Evolutionary conservation across 2,329 filamentous ascomycete species (phyloP), one percentile per base, ranked within the genome.

Genomic region (Aplosporella prunicola): DNA sequence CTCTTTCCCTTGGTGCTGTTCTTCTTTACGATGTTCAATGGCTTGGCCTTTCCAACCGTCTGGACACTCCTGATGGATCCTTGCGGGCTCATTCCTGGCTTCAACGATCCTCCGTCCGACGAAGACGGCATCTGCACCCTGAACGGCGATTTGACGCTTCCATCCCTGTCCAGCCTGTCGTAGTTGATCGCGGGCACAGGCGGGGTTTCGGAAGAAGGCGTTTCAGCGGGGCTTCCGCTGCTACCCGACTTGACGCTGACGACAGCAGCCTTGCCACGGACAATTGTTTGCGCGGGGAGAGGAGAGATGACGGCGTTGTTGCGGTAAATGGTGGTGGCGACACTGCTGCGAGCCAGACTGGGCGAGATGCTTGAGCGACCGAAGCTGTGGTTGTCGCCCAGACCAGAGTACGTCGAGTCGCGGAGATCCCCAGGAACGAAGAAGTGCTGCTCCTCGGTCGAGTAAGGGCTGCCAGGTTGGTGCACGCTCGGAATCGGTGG

Each of bases 261-360:
- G 54, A 96, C 80, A 23, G 86, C 88, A 8, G 91, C 86, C 62
- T 91, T 93, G 46, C 82, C 83, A 43, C 87, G 78, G 55, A 89
- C 82, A 41, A 85, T 82, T 35, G 87, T 91, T 52, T 91, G 86
- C 1, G 87, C 86, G 1, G 88, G 81, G 39, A 80, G 65, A 2
- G 68, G 82, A 55, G 70, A 87, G 49, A 94, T 76, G 35, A 93
- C 78, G 11, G 85, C 87, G 52, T 93, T 86, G 64, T 88, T 89
- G 47, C 86, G 83, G 56, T 95, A 96, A 36, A 94, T 86, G 14
- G 89, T 95, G 1, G 88, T 94, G 3, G 87, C 88, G 45, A 96
- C 82, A 53, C 72, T 77, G 40, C 52, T 62, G 24, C 67, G 58
- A 20, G 66, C 66, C 20, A 70, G 55, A 34, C 63, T 67, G 1